Evolutionary conservation across 1,139 yeast species (phyloP).

Genomic region (Diutina ranongensis): DNA sequence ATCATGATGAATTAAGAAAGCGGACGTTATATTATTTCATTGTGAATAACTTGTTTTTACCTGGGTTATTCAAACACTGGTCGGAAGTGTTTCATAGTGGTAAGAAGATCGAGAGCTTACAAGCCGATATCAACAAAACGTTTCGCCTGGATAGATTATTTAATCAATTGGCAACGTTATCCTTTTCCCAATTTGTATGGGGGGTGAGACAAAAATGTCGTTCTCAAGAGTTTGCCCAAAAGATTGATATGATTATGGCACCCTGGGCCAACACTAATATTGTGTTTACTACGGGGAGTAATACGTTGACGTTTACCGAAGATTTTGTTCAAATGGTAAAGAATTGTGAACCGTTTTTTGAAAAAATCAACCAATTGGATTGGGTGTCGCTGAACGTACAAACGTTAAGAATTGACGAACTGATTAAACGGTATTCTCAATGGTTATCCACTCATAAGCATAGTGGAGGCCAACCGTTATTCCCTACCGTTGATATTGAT

Average conservation of each 20-base stretch:
- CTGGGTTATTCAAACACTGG: conserved; percentile 4
- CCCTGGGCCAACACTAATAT: conserved; percentile 4
- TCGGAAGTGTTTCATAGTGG: background rate
- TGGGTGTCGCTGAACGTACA: background rate
- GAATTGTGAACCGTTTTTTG: conserved; percentile 4
- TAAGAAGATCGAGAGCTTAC: conserved; percentile 1
- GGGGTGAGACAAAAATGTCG: conserved; percentile 3
- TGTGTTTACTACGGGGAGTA: conserved; percentile 1
- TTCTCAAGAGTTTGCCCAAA: background rate
- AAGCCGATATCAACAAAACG: conserved; percentile 5
- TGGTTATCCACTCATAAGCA: background rate
- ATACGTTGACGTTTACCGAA: conserved; percentile 2
- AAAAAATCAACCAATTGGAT: background rate
- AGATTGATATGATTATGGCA: conserved; percentile 1
- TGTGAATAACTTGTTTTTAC: conserved; percentile 4
- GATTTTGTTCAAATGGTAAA: conserved; percentile 5
- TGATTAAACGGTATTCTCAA: background rate
- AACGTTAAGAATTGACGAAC: background rate
- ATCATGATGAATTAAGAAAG: conserved; percentile 2
- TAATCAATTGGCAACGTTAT: background rate
- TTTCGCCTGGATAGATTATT: background rate
- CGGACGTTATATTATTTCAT: conserved; percentile 5
- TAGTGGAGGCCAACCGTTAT: background rate
- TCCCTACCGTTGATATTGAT: conserved; percentile 3
- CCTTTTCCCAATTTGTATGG: conserved; percentile 3